phyloP scores from a whole-genome alignment of 345 rosid species.

The Eucalyptus camaldulensis region DNA sequence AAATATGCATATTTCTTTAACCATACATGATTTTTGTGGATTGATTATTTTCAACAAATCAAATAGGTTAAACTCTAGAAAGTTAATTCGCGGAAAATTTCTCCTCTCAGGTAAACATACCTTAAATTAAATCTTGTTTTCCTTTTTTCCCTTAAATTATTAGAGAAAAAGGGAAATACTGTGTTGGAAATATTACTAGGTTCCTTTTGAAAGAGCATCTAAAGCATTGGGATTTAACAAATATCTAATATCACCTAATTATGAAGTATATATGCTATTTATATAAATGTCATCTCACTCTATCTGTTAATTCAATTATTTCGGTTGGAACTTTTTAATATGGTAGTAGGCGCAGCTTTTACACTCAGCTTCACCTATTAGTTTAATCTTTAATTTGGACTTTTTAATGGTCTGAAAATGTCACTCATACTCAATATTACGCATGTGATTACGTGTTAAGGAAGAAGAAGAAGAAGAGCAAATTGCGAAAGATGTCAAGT shows the following conservation, averaged over 20 bases:
- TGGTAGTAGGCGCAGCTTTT: background rate
- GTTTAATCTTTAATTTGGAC: background rate
- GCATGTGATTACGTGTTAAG: background rate
- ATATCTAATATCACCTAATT: background rate
- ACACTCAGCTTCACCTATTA: background rate
- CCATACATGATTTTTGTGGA: background rate
- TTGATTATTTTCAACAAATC: background rate
- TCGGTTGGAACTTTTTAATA: background rate
- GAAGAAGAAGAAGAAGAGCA: background rate
- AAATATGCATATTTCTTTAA: background rate
- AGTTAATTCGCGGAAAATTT: background rate
- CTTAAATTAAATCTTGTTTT: background rate
- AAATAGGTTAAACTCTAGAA: background rate
- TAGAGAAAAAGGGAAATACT: background rate
- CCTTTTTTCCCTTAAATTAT: background rate
- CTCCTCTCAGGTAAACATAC: accelerated
- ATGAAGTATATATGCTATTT: background rate
- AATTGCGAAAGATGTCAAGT: background rate
- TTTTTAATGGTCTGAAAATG: background rate
- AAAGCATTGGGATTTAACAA: background rate
- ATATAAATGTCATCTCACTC: background rate
- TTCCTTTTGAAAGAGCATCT: background rate
- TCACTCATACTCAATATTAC: background rate
- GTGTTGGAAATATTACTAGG: background rate
- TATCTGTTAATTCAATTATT: background rate